A percentile compares a stretch with the other conserved stretches of the same genome.
These are phyloP conservation scores for Podaxis sp. DNA, from an alignment of 768 basidiomycete genomes.

Conservation along the genomic window DNA sequence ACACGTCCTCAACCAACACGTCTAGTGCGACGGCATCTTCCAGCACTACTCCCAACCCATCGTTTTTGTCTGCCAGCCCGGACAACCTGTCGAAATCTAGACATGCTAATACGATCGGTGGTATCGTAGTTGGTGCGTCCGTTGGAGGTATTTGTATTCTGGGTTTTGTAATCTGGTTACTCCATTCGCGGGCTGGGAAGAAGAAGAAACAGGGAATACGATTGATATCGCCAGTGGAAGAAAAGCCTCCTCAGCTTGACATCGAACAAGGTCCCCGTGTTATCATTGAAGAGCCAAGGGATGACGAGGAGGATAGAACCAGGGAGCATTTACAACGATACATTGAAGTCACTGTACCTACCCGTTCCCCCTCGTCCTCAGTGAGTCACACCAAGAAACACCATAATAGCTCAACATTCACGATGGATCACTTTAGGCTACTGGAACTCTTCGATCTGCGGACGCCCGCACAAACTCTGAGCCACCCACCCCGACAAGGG, in stretches of 20 bases:
- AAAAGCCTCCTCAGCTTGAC: background rate
- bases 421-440: background rate
- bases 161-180: background rate
- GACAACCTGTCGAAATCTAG: background rate
- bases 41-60: background rate
- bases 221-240: background rate
- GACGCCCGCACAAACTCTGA: background rate
- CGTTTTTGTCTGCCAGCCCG: background rate
- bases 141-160: background rate
- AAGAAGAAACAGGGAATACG: background rate
- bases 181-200: background rate
- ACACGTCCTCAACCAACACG: background rate
- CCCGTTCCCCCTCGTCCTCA: background rate
- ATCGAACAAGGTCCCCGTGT: background rate
- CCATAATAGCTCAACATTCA: background rate
- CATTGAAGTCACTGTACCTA: background rate
- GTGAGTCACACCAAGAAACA: background rate
- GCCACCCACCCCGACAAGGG: background rate
- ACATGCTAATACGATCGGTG: conserved; percentile 4
- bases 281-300: background rate
- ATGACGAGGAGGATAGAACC: background rate
- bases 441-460: background rate
- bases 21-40: background rate
- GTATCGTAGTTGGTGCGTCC: background rate
- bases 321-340: background rate